These are phyloP conservation scores for Mortierella alpina DNA, from an alignment of 192 early-diverging fungal genomes.

Conservation along the genomic window DNA sequence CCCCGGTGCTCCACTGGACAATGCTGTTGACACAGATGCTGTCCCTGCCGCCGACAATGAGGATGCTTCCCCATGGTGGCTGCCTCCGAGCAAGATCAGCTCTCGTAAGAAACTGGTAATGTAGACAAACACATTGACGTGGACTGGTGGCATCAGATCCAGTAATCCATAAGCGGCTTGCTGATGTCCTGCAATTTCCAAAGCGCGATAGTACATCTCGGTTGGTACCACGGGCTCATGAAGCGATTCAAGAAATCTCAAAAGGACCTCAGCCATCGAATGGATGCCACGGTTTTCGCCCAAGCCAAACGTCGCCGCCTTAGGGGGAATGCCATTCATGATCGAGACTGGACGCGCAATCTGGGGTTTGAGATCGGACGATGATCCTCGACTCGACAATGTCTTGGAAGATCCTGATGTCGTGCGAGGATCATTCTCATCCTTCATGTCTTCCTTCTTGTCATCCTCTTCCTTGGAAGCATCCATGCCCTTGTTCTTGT, in stretches of 20 bases:
- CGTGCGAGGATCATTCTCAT: conserved; percentile 33
- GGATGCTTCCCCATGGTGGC: not conserved
- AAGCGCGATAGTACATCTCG: conserved; percentile 68
- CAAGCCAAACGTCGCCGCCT: conserved; percentile 57
- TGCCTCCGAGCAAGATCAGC: conserved; percentile 55
- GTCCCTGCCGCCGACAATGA: not conserved
- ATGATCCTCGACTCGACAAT: conserved; percentile 34
- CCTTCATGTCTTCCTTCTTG: conserved; percentile 31
- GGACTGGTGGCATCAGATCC: conserved; percentile 64
- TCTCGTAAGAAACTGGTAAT: conserved; percentile 83
- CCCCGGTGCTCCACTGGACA: not conserved
- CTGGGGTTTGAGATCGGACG: conserved; percentile 48
- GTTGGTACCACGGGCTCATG: conserved; percentile 79
- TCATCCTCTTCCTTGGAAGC: not conserved
- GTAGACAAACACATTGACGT: conserved; percentile 85
- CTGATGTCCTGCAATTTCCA: conserved; percentile 66
- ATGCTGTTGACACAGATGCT: not conserved
- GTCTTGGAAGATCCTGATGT: conserved; percentile 20
- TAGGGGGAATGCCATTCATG: conserved; percentile 52
- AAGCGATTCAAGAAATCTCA: conserved; percentile 77
- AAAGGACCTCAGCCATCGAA: conserved; percentile 75
- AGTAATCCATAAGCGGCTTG: conserved; percentile 48
- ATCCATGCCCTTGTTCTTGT: not conserved
- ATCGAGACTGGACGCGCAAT: conserved; percentile 61
- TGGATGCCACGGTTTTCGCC: conserved; percentile 67